These are phyloP conservation scores for Arctostaphylos glauca DNA, from an alignment of 148 eudicot species.

Conservation along the genomic window DNA sequence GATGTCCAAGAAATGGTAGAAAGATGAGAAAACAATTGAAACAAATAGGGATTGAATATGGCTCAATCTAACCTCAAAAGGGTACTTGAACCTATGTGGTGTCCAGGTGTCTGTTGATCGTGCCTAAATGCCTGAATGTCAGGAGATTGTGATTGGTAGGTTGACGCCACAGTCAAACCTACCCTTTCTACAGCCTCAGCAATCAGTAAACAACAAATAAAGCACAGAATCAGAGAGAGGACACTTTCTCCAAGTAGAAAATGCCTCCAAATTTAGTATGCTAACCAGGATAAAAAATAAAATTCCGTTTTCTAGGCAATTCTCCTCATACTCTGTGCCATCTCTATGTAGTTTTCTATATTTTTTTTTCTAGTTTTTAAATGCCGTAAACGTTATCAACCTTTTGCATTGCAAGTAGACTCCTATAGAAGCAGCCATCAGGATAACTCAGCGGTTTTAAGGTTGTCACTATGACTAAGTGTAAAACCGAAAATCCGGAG, in stretches of 20 bases:
- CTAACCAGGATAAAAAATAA: not conserved
- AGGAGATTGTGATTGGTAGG: not conserved
- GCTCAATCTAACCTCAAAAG: not conserved
- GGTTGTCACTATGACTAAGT: not conserved
- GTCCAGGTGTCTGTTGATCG: no score
- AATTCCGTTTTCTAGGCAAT: not conserved
- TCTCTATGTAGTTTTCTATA: not conserved
- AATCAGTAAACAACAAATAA: slow-evolving; percentile 12
- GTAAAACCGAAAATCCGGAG: not conserved
- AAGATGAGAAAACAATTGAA: slow-evolving; percentile 5
- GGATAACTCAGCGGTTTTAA: no score
- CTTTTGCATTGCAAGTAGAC: not conserved
- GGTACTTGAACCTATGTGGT: not conserved
- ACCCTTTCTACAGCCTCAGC: not conserved
- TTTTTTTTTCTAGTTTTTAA: not conserved
- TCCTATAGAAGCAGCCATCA: no score
- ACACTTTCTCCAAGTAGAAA: slow-evolving; percentile 3
- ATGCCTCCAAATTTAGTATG: not conserved
- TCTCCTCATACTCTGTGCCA: slow-evolving; percentile 3
- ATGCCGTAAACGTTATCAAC: not conserved
- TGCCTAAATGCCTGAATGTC: not conserved
- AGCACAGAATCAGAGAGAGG: not conserved
- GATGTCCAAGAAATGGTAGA: slow-evolving; percentile 9
- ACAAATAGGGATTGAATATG: not conserved
- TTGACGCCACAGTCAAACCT: not conserved